phyloP scores from a whole-genome alignment of 768 basidiomycete species.

The Chalciporus chontae region DNA sequence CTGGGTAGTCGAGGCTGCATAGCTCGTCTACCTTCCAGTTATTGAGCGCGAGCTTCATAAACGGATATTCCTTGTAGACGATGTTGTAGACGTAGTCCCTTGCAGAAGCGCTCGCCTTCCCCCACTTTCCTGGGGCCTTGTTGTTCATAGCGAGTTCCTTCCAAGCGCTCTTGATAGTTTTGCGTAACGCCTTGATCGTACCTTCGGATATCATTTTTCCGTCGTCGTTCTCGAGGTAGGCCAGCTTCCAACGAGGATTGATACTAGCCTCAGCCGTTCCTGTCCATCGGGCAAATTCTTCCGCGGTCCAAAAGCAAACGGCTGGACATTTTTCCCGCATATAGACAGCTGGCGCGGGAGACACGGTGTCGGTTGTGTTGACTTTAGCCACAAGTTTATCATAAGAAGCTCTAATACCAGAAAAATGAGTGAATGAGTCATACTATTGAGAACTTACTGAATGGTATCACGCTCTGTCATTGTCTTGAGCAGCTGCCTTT shows the following conservation, averaged over 20 bases:
- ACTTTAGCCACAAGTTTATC: too few species aligned
- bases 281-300: too few species aligned
- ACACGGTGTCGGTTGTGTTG: too few species aligned
- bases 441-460: too few species aligned
- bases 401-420: too few species aligned
- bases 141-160: background rate
- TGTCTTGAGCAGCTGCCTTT: background rate
- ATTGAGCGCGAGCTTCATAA: background rate
- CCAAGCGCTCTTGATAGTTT: constrained; percentile 1
- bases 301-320: too few species aligned
- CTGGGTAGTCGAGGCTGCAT: background rate
- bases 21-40: constrained; percentile 1
- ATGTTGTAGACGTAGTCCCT: background rate
- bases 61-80: background rate
- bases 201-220: background rate
- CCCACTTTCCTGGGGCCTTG: constrained; percentile 6
- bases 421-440: too few species aligned
- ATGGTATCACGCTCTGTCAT: background rate
- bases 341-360: too few species aligned
- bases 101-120: background rate
- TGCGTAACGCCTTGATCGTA: background rate
- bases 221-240: background rate
- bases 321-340: too few species aligned
- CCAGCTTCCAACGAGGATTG: background rate
- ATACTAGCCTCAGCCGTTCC: background rate